A percentile compares a stretch with the other conserved stretches of the same genome.
These are phyloP conservation scores for Rhizopogon salebrosus DNA, from an alignment of 768 basidiomycete species.

Conservation along the genomic window DNA sequence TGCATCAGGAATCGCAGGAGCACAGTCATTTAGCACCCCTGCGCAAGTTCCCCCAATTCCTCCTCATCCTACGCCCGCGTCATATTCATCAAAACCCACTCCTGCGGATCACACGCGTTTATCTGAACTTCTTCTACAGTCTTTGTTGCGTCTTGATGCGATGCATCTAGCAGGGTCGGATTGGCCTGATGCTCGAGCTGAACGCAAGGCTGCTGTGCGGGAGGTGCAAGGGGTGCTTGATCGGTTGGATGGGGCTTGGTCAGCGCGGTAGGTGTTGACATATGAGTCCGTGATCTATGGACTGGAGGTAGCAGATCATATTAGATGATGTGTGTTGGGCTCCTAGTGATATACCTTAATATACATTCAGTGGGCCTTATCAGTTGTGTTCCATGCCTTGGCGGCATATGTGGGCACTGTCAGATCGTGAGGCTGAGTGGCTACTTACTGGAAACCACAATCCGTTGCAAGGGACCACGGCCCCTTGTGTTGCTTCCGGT, in stretches of 20 bases:
- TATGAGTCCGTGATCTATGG: neutral
- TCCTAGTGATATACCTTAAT: neutral
- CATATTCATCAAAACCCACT: constrained; percentile 8
- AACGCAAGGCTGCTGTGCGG: constrained; percentile 82
- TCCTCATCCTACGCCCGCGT: neutral
- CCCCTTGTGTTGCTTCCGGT: no score
- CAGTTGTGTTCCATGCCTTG: neutral
- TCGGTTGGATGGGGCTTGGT: constrained; percentile 70
- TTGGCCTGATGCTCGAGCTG: constrained; percentile 74
- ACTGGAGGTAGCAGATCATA: neutral
- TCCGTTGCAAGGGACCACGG: no score
- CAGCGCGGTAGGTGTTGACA: constrained; percentile 13
- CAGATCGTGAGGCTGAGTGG: no score
- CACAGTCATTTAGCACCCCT: constrained; percentile 3
- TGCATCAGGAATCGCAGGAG: neutral
- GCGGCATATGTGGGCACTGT: neutral
- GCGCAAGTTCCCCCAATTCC: constrained; percentile 1
- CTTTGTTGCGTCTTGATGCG: constrained; percentile 83
- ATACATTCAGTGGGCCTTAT: neutral
- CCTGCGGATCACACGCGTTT: constrained; percentile 50
- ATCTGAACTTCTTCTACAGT: constrained; percentile 80
- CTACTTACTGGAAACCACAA: no score
- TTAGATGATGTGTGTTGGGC: neutral
- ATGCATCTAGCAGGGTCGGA: constrained; percentile 58
- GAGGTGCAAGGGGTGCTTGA: constrained; percentile 83